Evolutionary conservation across 768 basidiomycete species (phyloP), one percentile per base, ranked within the genome.

Genomic region (Lactifluus pinguis): DNA sequence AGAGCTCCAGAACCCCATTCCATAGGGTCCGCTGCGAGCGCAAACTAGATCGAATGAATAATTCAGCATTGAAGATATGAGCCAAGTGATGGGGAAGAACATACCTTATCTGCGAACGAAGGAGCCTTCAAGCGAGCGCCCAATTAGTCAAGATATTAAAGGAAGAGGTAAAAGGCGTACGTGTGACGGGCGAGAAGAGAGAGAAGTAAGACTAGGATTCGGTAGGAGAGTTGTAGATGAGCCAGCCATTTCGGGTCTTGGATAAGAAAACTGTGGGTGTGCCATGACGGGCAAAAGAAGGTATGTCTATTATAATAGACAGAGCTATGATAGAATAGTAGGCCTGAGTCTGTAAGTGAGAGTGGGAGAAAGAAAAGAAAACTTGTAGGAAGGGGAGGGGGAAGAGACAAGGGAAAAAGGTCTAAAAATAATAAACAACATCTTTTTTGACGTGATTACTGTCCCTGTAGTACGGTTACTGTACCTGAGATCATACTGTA

Each of bases 1-100:
- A 81, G 68, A 2, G 79, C 74, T 41, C 74, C 67, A 4, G 77
- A 73, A 70, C 82, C 83, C 75, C 80, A 74, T 30, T 75, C 75
- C 1, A 80, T 77, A 21, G 82, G 80, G 58, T 77, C 70, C 4
- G 76, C 67, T 8, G 70, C 65, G 59, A 79, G 68, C 8, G 73
- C 66, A 68, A 71, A 79, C 78, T 79, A 52, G 11, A 45, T 13
- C 21, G 15, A 57, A 19, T 19, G 1, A 19, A 41, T 8, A 10
- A 19, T 17, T 64, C 34, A 59, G 17, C 8, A 34, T 13, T 19
- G 10, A 13, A 38, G 14, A 19, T 8, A 15, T 10, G 47, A 29
- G 15, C n/a, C 13, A 17, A 38, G 15, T 6, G 49, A 29, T 25
- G 6, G 4, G 6, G 30, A 25, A 25, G 21, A 19, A 29, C 7